Evolutionary conservation across 1,284 basidiomycete genomes (phyloP), one percentile per base, ranked within the genome.

Genomic region (Rhodofomes roseus): DNA sequence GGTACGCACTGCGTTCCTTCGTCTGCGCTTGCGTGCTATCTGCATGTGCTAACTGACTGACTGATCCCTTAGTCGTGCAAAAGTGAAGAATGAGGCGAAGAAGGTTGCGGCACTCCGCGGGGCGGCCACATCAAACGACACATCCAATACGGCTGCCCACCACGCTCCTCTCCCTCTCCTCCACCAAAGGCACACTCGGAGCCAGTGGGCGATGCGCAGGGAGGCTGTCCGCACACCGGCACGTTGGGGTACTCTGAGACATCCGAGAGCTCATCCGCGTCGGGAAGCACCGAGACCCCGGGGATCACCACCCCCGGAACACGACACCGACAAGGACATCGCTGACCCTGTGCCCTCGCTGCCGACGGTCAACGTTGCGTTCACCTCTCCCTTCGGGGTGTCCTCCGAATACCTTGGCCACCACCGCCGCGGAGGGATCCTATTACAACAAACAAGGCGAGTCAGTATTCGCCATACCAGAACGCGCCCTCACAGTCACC

Each of bases 1-100:
- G 82, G 92, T 46, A 90, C 90, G 67, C 65, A 77, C 75, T 54
- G 37, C 60, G 12, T 8, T 41, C 2, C 23, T 58, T 43, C n/a
- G n/a, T n/a, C n/a, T n/a, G 51, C 39, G 18, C 18, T 44, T 20
- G 22, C 48, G 22, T n/a, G 9, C 20, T n/a, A 20, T 29, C n/a
- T 55, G 44, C 60, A 50, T 48, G 27, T 40, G 60, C 16, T 46
- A 54, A 56, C 37, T 52, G 62, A 43, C 43, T 25, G n/a, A 12
- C 9, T 23, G 4, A 20, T 46, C 43, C 43, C 43, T 23, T 23
- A 51, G 52, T 69, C 89, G 92, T 54, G 92, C 92, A 52, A 94
- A 94, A 75, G 89, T 92, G 71, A 94, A 94, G 74, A 81, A 77
- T 44, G 68, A 76, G 50, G 73, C 73, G 22, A 73, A 77, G 65